A percentile compares a stretch with the other conserved stretches of the same genome.
Evolutionary conservation across 192 early-diverging fungal genomes (phyloP).

Genomic region (Podila minutissima): DNA sequence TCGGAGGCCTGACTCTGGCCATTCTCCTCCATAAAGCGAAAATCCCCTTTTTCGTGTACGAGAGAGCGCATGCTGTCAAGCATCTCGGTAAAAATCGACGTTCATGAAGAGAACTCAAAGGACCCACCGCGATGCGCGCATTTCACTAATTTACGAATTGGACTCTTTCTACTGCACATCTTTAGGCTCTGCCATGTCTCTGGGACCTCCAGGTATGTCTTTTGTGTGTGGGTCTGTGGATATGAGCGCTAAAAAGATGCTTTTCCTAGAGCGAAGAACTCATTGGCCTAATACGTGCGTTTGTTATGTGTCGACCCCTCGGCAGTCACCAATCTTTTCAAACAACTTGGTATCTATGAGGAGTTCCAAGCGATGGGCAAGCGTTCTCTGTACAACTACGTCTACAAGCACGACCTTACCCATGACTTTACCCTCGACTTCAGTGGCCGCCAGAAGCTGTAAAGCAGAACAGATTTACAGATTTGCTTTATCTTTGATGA

Average conservation of each 20-base stretch:
- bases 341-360: too few relatives aligned
- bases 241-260: not conserved
- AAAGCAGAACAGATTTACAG: too few relatives aligned
- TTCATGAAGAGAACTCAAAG: not conserved
- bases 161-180: not conserved
- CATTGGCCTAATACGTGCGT: too few relatives aligned
- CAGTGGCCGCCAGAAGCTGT: too few relatives aligned
- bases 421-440: too few relatives aligned
- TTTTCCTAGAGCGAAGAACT: not conserved
- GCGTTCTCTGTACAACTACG: too few relatives aligned
- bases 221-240: not conserved
- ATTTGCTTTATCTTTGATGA: too few relatives aligned
- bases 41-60: slow-evolving; percentile 19
- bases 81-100: slow-evolving; percentile 13
- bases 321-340: too few relatives aligned
- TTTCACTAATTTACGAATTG: not conserved
- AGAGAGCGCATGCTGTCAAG: slow-evolving; percentile 5
- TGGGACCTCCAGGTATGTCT: not conserved
- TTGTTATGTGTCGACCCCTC: too few relatives aligned
- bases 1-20: slow-evolving; percentile 19
- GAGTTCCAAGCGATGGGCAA: too few relatives aligned
- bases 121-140: not conserved
- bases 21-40: slow-evolving; percentile 10
- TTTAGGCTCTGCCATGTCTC: slow-evolving; percentile 14
- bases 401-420: too few relatives aligned